Base-by-base conservation (phyloP, 202 grass and related monocot species). In the Tripidium arundinaceum region DNA sequence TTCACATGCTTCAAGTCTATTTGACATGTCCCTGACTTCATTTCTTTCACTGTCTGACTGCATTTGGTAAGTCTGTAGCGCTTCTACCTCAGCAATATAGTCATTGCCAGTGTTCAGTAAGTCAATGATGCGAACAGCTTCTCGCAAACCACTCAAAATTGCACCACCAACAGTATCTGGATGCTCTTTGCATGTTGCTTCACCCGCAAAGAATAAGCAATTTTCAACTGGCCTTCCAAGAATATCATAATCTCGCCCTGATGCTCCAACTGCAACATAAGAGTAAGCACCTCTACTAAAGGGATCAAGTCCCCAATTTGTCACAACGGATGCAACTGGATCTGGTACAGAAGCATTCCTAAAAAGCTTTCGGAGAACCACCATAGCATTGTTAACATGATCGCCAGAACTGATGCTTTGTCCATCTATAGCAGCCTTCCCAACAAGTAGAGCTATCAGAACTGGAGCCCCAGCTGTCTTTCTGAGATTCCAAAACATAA, bases 401-500 rank as follows among this genome's bases (percentile, higher is more conserved):
- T 88, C 85, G 72, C 15, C 74, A 65, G 88, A 86, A 77, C 80
- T 85, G 54, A 93, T 86, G 74, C 34, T 87, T 82, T 93, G 90
- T 70, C 96, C 86, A 75, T 91, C 90, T 87, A 88, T 82, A 88
- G 96, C 96, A 77, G 96, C 90, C 83, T 99, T 99, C 74, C 96
- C 96, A 86, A 86, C 90, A 57, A 99, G 84, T 81, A 99, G 88
- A 69, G 92, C 77, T 91, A 99, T 90, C 49, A 99, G 71, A 89
- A 99, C 86, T 81, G 92, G 92, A 55, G 85, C 90, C 36, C 91
- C 90, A 75, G 89, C 86, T 69, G 96, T 99, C 79, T 96, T 99
- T 82, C 87, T 93, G 42, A 99, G 72, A 90, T 96, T 99, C 96
- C 96, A 99, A 93, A 99, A 99, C 96, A 99, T 99, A 91, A 96